Conservation (phyloP, 192 early-diverging fungal species). For the Linnemannia exigua region DNA sequence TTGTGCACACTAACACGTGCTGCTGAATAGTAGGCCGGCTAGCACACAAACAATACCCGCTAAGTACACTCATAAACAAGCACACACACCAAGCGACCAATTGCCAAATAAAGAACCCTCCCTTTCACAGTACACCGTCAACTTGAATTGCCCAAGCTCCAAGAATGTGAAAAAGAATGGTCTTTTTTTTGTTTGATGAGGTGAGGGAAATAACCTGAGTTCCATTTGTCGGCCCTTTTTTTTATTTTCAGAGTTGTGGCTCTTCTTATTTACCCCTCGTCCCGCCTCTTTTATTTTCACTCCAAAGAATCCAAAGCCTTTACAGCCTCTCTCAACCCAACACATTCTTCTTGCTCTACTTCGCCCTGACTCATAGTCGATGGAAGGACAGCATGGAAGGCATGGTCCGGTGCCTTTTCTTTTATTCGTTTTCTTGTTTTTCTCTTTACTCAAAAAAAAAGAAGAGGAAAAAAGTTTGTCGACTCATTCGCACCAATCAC, state of each 20-base stretch:
- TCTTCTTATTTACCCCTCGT: slow-evolving; percentile 1
- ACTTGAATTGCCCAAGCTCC: not conserved
- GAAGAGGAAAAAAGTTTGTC: not conserved
- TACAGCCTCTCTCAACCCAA: not conserved
- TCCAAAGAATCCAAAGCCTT: not conserved
- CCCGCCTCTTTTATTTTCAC: not conserved
- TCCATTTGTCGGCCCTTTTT: not conserved
- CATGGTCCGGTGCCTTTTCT: not conserved
- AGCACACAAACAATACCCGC: too few species aligned
- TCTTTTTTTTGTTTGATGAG: too few species aligned
- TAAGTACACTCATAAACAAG: too few species aligned
- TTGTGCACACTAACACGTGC: not conserved
- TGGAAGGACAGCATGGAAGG: not conserved
- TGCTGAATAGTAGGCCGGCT: too few species aligned
- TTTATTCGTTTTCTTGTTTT: not conserved
- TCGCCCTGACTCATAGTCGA: not conserved
- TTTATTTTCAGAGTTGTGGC: not conserved
- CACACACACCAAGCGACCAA: not conserved
- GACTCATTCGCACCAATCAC: not conserved
- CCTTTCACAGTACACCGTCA: not conserved
- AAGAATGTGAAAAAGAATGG: not conserved
- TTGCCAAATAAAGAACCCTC: not conserved
- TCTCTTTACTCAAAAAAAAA: not conserved
- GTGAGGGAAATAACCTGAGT: not conserved
- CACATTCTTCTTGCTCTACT: not conserved